Evolutionary conservation across 2,329 filamentous ascomycete genomes (phyloP).

Genomic region (Cadophora sp.): DNA sequence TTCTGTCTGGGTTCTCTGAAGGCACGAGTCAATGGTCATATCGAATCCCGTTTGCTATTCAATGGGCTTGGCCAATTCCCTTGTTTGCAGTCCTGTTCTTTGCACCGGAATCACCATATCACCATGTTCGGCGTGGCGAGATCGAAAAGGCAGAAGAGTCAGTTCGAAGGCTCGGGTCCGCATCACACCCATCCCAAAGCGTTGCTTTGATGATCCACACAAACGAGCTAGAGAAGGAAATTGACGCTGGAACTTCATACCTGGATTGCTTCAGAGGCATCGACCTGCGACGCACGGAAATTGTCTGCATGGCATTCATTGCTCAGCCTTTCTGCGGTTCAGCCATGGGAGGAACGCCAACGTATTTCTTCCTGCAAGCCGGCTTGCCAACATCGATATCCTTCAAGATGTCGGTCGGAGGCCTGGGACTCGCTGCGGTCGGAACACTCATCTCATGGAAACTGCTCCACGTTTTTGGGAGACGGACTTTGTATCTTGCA

Average conservation of each 20-base stretch:
- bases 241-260: constrained; percentile 51
- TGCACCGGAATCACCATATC: constrained; percentile 45
- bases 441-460: constrained; percentile 58
- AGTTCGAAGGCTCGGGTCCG: constrained; percentile 33
- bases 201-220: constrained; percentile 22
- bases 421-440: constrained; percentile 54
- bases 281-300: constrained; percentile 47
- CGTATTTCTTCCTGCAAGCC: constrained; percentile 63
- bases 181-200: constrained; percentile 23
- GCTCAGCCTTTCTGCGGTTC: constrained; percentile 58
- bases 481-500: constrained; percentile 57
- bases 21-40: constrained; percentile 50
- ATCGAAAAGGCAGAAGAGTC: constrained; percentile 36
- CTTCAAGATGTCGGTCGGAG: constrained; percentile 60
- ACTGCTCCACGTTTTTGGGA: constrained; percentile 53
- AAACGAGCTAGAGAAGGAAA: constrained; percentile 32
- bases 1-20: constrained; percentile 42
- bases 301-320: constrained; percentile 52
- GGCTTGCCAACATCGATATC: constrained; percentile 55
- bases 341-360: constrained; percentile 68
- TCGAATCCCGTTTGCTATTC: constrained; percentile 54
- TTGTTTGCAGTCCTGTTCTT: constrained; percentile 42
- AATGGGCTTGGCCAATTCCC: constrained; percentile 47
- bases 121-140: constrained; percentile 42
- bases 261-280: constrained; percentile 18